phyloP scores from a whole-genome alignment of 2,329 filamentous ascomycete genomes.

The Cladosporium sp. region DNA sequence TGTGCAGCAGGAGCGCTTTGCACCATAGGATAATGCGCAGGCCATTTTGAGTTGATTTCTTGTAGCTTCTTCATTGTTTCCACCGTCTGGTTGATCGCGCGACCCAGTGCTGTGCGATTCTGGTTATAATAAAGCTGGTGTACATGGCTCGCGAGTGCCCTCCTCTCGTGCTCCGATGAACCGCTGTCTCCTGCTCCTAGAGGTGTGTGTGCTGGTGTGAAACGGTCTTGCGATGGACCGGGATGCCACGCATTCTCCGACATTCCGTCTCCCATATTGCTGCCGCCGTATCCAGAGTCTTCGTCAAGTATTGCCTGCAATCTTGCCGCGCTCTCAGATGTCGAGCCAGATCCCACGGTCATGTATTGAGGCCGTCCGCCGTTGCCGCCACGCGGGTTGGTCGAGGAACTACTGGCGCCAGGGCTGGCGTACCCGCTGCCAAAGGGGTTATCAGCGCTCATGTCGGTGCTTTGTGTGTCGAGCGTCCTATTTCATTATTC shows the following conservation, averaged over 20 bases:
- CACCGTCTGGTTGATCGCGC: slow-evolving; percentile 81
- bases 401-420: slow-evolving; percentile 24
- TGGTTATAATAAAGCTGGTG: slow-evolving; percentile 94
- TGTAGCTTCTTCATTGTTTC: slow-evolving; percentile 80
- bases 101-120: slow-evolving; percentile 79
- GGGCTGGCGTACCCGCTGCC: slow-evolving; percentile 24
- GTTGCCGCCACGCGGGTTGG: slow-evolving; percentile 20
- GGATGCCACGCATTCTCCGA: slow-evolving; percentile 51
- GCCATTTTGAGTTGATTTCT: slow-evolving; percentile 87
- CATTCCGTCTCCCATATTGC: slow-evolving; percentile 61
- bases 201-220: slow-evolving; percentile 54
- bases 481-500: not conserved
- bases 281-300: slow-evolving; percentile 91
- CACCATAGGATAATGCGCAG: slow-evolving; percentile 88
- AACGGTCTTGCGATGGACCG: slow-evolving; percentile 54
- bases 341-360: slow-evolving; percentile 79
- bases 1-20: slow-evolving; percentile 53
- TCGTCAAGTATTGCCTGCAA: slow-evolving; percentile 77
- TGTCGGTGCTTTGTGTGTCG: slow-evolving; percentile 17
- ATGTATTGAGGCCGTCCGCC: slow-evolving; percentile 63
- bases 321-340: slow-evolving; percentile 74
- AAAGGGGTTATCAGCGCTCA: slow-evolving; percentile 32
- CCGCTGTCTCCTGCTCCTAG: slow-evolving; percentile 43
- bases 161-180: slow-evolving; percentile 59
- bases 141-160: slow-evolving; percentile 72